Base-by-base conservation (phyloP, 805 yeast genomes). In the Helenozyma baotianmanensis region DNA sequence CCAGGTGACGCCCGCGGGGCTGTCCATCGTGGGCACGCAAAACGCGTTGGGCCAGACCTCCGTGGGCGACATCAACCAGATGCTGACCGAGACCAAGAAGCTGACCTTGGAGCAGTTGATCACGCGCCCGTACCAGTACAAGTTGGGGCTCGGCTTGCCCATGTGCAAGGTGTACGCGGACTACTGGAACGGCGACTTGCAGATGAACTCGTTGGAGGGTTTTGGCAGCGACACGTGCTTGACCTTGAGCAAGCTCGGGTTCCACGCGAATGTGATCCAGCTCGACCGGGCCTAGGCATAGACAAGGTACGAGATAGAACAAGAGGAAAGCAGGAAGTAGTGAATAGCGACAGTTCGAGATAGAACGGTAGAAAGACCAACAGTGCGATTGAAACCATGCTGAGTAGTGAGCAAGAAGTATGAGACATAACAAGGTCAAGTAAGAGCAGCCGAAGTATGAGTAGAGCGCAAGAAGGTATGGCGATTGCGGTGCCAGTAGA, bases 131-230 rank as follows among this genome's bases (percentile, higher is more conserved):
- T 78, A 83, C 17, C 74, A 82, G 38, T 74, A 73, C 47, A 83
- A 82, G 32, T 60, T 90, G 18, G 97, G 97, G 0, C 71, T 90
- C 38, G 96, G 97, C 1, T 64, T 90, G 39, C 96, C 97, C 0
- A 79, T 90, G 82, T 83, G 96, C 50, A 80, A 85, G 46, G 86
- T 89, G 0, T 90, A 90, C 53, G 86, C 95, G 0, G 97, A 90
- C 48, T 90, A 90, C 58, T 90, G 97, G 97, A 92, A 89, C 47
- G 97, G 97, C 6, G 84, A 82, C 32, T 58, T 90, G 31, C 80
- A 79, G 38, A 75, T 90, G 71, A 80, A 80, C 46, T 81, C 94
- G 0, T 63, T 90, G 32, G 90, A 87, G 39, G 97, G 96, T 2
- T 86, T 82, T 47, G 98, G 98, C 2, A 78, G 92, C 23, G 98